phyloP scores from a whole-genome alignment of 176 grass and related monocot species.

The Phragmites australis region DNA sequence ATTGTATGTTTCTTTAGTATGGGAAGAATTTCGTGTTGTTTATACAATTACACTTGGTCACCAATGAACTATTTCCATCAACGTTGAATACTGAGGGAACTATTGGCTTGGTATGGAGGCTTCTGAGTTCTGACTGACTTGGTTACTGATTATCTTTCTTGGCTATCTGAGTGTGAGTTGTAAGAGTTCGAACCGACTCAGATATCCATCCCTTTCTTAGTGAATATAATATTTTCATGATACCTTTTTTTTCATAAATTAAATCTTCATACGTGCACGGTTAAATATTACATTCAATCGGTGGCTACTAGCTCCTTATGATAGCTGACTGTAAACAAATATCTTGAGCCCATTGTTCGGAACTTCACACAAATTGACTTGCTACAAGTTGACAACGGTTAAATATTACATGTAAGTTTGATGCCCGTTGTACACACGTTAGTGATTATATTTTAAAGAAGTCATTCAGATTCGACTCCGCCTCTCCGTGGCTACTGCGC shows the following conservation, averaged over 20 bases:
- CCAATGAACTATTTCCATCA: background rate
- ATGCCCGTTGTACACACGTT: background rate
- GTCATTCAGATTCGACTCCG: background rate
- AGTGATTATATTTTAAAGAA: background rate
- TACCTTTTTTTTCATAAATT: too few relatives aligned
- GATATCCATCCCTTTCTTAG: too few relatives aligned
- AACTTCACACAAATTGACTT: background rate
- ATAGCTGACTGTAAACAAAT: background rate
- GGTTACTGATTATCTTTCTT: too few relatives aligned
- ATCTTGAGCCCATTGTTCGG: background rate
- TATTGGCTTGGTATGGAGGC: too few relatives aligned
- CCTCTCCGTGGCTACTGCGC: background rate
- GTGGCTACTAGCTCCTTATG: too few relatives aligned
- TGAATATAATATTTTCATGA: too few relatives aligned
- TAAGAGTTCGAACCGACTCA: too few relatives aligned
- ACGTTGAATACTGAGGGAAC: background rate
- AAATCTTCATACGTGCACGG: too few relatives aligned
- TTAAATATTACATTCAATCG: too few relatives aligned
- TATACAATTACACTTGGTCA: background rate
- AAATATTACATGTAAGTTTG: background rate
- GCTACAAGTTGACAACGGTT: background rate
- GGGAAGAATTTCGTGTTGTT: background rate
- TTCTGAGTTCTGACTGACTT: too few relatives aligned
- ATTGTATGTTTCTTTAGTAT: background rate
- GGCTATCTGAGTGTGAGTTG: too few relatives aligned